phyloP scores from a whole-genome alignment of 176 grass and related monocot species.

The Zea mays region Zm-B73-REFERENCE-NAM-5.0 NC_050104.1:13856501-13857000 shows the following conservation, averaged over 20 bases:
- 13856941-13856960: constrained; percentile 11
- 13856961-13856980: constrained; percentile 1
- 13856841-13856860: constrained; percentile 12
- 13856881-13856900: background rate
- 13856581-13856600: background rate
- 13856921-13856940: background rate
- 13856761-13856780: constrained; percentile 12
- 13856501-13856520: constrained; percentile 46
- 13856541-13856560: background rate
- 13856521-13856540: constrained; percentile 42
- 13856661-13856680: background rate
- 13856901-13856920: constrained; percentile 16
- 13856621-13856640: too few species aligned
- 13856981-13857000: constrained; percentile 55
- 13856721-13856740: background rate
- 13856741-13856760: background rate
- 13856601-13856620: background rate
- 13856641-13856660: too few species aligned
- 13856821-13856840: background rate
- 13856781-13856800: constrained; percentile 15
- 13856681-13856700: background rate
- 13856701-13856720: background rate
- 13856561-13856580: constrained; percentile 10
- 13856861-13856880: background rate
- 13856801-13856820: background rate